A percentile compares a stretch with the other conserved stretches of the same genome.
Evolutionary conservation across 768 basidiomycete species (phyloP).

Genomic region (Podaxis sp.): DNA sequence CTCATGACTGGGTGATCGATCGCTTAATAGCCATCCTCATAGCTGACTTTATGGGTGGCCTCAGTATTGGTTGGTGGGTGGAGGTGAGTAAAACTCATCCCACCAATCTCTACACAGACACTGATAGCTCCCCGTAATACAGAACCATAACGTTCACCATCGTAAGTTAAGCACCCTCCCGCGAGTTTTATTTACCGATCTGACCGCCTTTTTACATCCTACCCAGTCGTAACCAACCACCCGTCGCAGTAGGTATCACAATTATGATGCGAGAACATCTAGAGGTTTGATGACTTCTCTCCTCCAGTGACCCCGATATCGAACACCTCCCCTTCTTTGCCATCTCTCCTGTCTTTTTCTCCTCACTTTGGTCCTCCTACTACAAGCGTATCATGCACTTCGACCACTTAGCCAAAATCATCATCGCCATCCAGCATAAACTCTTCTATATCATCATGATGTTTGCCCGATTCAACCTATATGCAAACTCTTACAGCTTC

Average conservation of each 20-base stretch:
- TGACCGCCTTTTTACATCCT: constrained; percentile 8
- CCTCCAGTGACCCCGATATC: constrained; percentile 72
- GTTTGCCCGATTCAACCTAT: constrained; percentile 93
- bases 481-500: constrained; percentile 78
- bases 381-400: constrained; percentile 85
- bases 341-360: constrained; percentile 83
- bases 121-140: constrained; percentile 1
- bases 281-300: constrained; percentile 6
- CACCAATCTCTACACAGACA: constrained; percentile 8
- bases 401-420: constrained; percentile 58
- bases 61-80: constrained; percentile 98
- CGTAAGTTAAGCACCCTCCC: constrained; percentile 45
- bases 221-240: constrained; percentile 90
- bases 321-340: constrained; percentile 93
- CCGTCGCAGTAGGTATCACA: constrained; percentile 74
- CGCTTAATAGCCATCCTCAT: constrained; percentile 74
- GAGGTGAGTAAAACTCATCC: constrained; percentile 56
- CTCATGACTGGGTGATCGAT: constrained; percentile 80
- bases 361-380: constrained; percentile 88
- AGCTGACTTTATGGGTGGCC: constrained; percentile 85
- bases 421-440: constrained; percentile 82
- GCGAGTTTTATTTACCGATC: not conserved
- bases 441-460: constrained; percentile 89
- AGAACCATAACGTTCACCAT: constrained; percentile 97
- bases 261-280: not conserved